Base-by-base conservation (phyloP, 768 basidiomycete species). In the Mycena epipterygia region DNA sequence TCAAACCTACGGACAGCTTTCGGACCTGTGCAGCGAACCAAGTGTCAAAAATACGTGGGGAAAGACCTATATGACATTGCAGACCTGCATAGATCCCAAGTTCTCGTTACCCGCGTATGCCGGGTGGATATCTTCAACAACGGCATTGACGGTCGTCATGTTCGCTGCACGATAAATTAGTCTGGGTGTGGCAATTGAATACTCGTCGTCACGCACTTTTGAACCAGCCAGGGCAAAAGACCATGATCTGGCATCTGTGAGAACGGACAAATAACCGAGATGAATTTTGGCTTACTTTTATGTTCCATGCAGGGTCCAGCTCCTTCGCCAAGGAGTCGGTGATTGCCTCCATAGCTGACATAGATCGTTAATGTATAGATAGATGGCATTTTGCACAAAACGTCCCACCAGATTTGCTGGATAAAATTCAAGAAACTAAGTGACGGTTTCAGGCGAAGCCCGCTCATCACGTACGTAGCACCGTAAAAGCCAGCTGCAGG, bases 231-330 rank as follows among this genome's bases (percentile, higher is more conserved):
- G 71, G 71, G 58, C 71, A 73, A 12, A 73, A 42, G 42, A 68
- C 17, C 62, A 62, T 53, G 35, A 73, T 57, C 69, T 68, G 19
- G n/a, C 7, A 7, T 17, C 1, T 21, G 19, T 29, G 25, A 59
- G 30, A 27, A 42, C 14, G 19, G 37, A 39, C 37, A n/a, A 23
- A 13, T 8, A 39, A 11, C 27, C 9, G 2, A 39, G 16, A 39
- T 39, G 16, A 27, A n/a, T n/a, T n/a, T n/a, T n/a, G n/a, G n/a
- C n/a, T 19, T 56, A 84, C 85, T 76, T 82, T 85, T 73, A 87
- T 85, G 59, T 86, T 84, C 86, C 86, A 87, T 23, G 35, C 76
- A 11, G 86, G 85, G 51, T 86, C 84, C 2, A 86, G 64, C 66
- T 87, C 86, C 44, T 76, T 72, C 6, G 75, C 75, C 33, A 87